Conservation (phyloP, 208 protist genomes). For the Wallacemonas sp. region DNA sequence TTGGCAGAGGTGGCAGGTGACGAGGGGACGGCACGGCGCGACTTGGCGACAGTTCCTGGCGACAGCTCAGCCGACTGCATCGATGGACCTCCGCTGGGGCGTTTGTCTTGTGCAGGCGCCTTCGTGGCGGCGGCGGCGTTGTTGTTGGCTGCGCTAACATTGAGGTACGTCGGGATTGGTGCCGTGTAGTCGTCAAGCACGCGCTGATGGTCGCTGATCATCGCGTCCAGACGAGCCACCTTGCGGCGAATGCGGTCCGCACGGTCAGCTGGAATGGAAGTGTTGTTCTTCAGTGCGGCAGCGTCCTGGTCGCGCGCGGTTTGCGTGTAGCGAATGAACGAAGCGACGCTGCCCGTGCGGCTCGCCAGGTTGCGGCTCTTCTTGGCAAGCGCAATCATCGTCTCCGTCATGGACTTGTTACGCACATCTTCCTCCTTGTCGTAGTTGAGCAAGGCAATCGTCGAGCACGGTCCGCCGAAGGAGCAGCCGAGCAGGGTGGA, state of each 20-base stretch:
- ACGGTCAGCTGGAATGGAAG: neutral
- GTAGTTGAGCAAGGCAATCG: conserved; percentile 30
- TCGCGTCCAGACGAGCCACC: conserved; percentile 24
- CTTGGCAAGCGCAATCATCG: conserved; percentile 27
- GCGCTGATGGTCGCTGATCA: conserved; percentile 33
- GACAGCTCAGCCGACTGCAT: neutral
- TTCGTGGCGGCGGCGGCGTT: neutral
- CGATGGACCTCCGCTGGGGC: no score
- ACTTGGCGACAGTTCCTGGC: neutral
- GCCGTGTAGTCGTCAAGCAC: conserved; percentile 28
- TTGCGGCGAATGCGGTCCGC: conserved; percentile 13
- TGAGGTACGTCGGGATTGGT: conserved; percentile 25
- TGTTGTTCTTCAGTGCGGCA: neutral
- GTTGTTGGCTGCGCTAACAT: neutral
- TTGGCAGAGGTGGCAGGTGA: neutral
- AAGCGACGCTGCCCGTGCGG: conserved; percentile 28
- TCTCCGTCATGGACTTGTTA: conserved; percentile 25
- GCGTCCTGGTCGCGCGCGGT: conserved; percentile 18
- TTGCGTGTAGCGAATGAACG: conserved; percentile 37
- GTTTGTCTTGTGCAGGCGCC: neutral
- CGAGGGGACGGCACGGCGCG: neutral
- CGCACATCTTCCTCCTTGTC: conserved; percentile 17
- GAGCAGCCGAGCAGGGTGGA: conserved; percentile 23
- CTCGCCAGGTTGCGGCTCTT: conserved; percentile 31
- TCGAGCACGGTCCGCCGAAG: conserved; percentile 39